Percentiles rank a stretch among this genome's conserved stretches.
Conservation (phyloP, 2,329 filamentous ascomycete genomes). For the Chaetomiaceae sp. region DNA sequence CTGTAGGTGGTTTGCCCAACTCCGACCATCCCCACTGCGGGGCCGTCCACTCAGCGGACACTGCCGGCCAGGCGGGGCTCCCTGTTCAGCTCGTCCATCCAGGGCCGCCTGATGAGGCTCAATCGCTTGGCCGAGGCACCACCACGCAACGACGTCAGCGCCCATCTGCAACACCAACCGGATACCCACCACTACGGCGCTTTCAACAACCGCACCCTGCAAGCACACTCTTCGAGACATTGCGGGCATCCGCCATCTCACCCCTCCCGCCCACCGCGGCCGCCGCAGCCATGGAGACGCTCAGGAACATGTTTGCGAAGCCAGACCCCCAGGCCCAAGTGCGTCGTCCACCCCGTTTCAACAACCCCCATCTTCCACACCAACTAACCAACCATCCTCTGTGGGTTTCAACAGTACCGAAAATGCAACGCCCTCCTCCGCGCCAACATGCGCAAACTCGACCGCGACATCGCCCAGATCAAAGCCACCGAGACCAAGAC, state of each 20-base stretch:
- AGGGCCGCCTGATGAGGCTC: slow-evolving; percentile 4
- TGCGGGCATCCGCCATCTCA: neutral
- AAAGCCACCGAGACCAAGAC: slow-evolving; percentile 79
- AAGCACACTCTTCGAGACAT: neutral
- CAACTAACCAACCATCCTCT: slow-evolving; percentile 10
- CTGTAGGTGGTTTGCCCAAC: too few relatives aligned
- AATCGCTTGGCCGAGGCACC: slow-evolving; percentile 5
- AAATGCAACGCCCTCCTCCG: slow-evolving; percentile 94
- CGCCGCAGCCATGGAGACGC: slow-evolving; percentile 67
- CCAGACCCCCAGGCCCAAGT: slow-evolving; percentile 93
- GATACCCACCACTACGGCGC: neutral
- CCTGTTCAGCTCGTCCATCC: too few relatives aligned
- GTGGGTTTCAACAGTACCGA: slow-evolving; percentile 64
- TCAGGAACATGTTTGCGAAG: slow-evolving; percentile 82
- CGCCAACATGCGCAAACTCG: slow-evolving; percentile 85
- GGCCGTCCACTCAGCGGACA: too few relatives aligned
- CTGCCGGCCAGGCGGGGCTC: too few relatives aligned
- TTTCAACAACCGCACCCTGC: neutral
- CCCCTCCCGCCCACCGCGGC: neutral
- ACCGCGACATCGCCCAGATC: slow-evolving; percentile 80
- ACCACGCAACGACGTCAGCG: slow-evolving; percentile 12
- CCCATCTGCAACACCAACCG: neutral
- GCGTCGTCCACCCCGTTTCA: slow-evolving; percentile 22
- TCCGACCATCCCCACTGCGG: too few relatives aligned
- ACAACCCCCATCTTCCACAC: neutral